Percentiles rank a stretch among this genome's conserved stretches.
These are phyloP conservation scores for Nothophoma quercina DNA, from an alignment of 2,329 filamentous ascomycete species.

Conservation along the genomic window DNA sequence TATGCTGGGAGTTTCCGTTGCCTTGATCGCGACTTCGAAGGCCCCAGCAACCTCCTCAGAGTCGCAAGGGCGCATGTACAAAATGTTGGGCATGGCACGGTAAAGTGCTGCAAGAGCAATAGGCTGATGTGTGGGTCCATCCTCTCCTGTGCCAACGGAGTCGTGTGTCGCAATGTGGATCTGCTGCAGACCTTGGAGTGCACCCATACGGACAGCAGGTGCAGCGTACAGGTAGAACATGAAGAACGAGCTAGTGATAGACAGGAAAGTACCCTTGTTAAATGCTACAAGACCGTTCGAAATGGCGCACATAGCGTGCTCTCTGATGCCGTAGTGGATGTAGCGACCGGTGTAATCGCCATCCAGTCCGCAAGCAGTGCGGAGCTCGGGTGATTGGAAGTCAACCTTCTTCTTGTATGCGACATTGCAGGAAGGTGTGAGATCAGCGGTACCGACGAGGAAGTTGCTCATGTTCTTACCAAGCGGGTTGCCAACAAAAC, in stretches of 20 bases:
- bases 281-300: constrained; percentile 64
- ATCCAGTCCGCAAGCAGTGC: constrained; percentile 56
- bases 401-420: constrained; percentile 60
- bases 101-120: constrained; percentile 64
- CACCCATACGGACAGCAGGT: constrained; percentile 67
- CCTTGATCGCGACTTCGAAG: constrained; percentile 57
- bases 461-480: constrained; percentile 88
- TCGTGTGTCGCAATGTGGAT: constrained; percentile 69
- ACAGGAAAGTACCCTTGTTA: constrained; percentile 56
- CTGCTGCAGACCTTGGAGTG: constrained; percentile 60
- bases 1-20: constrained; percentile 53
- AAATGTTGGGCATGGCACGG: constrained; percentile 67
- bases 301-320: constrained; percentile 44
- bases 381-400: constrained; percentile 52
- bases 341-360: constrained; percentile 64
- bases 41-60: constrained; percentile 65
- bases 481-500: constrained; percentile 60
- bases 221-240: constrained; percentile 63
- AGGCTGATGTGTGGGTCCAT: constrained; percentile 69
- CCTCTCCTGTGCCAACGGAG: constrained; percentile 63
- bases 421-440: constrained; percentile 61
- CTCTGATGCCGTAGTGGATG: constrained; percentile 47
- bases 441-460: constrained; percentile 73
- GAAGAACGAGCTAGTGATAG: constrained; percentile 66
- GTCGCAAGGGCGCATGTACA: constrained; percentile 67